Conservation (phyloP, 208 protist species). For the Ichthyophonus hoferi region DNA sequence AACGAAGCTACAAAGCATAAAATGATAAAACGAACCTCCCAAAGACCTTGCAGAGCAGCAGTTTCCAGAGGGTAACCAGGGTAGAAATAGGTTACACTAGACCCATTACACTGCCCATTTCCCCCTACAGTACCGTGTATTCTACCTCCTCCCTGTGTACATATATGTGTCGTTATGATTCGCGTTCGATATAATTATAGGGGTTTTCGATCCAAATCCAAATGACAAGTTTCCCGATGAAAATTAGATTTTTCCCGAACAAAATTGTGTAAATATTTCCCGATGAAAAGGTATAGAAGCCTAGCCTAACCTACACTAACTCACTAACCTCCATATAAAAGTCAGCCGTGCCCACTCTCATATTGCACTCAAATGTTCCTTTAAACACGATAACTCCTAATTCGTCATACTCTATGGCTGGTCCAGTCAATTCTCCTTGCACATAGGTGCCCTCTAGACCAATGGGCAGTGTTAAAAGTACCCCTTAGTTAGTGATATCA, state of each 20-base stretch:
- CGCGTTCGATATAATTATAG: too few species aligned
- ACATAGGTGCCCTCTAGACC: not conserved
- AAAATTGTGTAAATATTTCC: too few species aligned
- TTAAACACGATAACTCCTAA: not conserved
- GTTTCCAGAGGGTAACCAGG: not conserved
- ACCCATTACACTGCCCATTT: not conserved
- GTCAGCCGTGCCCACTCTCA: not conserved
- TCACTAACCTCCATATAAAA: not conserved
- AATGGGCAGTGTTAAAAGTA: too few species aligned
- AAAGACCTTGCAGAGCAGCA: not conserved
- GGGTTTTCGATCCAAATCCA: too few species aligned
- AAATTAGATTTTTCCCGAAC: too few species aligned
- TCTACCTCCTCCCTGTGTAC: not conserved
- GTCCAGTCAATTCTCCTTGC: not conserved
- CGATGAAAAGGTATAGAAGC: too few species aligned
- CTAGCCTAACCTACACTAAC: too few species aligned
- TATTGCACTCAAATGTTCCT: not conserved
- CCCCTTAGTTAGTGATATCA: too few species aligned
- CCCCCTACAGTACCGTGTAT: not conserved
- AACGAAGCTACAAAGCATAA: too few species aligned
- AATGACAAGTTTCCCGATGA: too few species aligned
- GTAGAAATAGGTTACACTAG: not conserved
- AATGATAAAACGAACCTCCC: too few species aligned
- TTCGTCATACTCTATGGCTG: not conserved
- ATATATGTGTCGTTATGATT: not conserved